Percentiles rank a stretch among this genome's conserved stretches.
phyloP scores from a whole-genome alignment of 1,284 basidiomycete species.

The Lignosus rhinocerotis region DNA sequence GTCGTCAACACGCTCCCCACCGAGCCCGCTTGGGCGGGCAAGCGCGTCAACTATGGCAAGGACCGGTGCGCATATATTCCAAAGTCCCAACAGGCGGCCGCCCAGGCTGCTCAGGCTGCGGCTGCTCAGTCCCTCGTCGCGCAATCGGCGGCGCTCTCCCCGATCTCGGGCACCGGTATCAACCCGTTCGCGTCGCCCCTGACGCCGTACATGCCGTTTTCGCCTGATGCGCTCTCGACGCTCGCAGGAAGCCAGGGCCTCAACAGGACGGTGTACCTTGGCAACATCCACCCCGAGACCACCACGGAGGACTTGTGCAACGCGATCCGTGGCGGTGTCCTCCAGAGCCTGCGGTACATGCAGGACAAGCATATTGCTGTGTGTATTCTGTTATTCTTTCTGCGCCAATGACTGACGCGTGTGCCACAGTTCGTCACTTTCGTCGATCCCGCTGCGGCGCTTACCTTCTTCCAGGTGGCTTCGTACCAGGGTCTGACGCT shows the following conservation, averaged over 20 bases:
- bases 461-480: slow-evolving; percentile 90
- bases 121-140: slow-evolving; percentile 78
- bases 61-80: slow-evolving; percentile 94
- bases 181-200: slow-evolving; percentile 45
- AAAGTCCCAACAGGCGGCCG: slow-evolving; percentile 84
- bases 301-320: slow-evolving; percentile 92
- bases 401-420: slow-evolving; percentile 8
- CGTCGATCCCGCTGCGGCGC: slow-evolving; percentile 85
- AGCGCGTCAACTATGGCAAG: slow-evolving; percentile 94
- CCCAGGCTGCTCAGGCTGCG: slow-evolving; percentile 80
- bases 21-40: slow-evolving; percentile 90
- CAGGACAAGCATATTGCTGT: slow-evolving; percentile 94
- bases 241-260: slow-evolving; percentile 52
- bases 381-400: slow-evolving; percentile 32
- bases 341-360: slow-evolving; percentile 90
- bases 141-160: slow-evolving; percentile 48
- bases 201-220: slow-evolving; percentile 60
- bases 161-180: slow-evolving; percentile 29
- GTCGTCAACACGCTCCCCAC: slow-evolving; percentile 88
- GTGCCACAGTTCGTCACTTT: slow-evolving; percentile 81
- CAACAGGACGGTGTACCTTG: slow-evolving; percentile 90
- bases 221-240: slow-evolving; percentile 46
- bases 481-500: slow-evolving; percentile 85
- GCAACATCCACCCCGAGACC: slow-evolving; percentile 93
- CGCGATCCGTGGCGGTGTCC: slow-evolving; percentile 86